Evolutionary conservation across 257 asterid species (phyloP).

Genomic region (Jaltomata sinuosa): DNA sequence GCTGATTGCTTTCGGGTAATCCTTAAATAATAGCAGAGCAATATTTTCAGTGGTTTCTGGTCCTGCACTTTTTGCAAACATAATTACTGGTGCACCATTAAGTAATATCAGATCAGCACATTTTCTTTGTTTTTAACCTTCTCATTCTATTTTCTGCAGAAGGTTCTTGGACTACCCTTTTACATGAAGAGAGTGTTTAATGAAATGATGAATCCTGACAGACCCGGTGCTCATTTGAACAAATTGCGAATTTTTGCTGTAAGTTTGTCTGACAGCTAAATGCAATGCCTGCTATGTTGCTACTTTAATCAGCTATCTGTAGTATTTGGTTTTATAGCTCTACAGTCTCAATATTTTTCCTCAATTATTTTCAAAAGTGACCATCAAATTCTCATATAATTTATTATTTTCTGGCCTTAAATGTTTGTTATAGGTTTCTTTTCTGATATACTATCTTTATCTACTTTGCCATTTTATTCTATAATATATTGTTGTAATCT

Average conservation of each 20-base stretch:
- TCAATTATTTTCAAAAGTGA: not conserved
- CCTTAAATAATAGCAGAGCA: not conserved
- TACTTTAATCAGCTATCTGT: not conserved
- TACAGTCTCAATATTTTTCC: not conserved
- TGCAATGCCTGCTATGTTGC: constrained; percentile 1
- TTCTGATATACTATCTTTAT: not conserved
- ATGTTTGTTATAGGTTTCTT: not conserved
- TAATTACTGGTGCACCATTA: not conserved
- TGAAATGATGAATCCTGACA: constrained; percentile 61
- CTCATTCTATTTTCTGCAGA: constrained; percentile 32
- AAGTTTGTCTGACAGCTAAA: constrained; percentile 27
- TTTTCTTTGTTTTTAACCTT: not conserved
- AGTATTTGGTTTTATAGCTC: not conserved
- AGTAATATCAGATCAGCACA: not conserved
- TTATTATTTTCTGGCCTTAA: not conserved
- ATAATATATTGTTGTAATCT: not conserved
- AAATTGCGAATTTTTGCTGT: constrained; percentile 61
- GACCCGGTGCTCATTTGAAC: constrained; percentile 49
- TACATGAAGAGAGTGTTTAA: constrained; percentile 44
- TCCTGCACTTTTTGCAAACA: not conserved
- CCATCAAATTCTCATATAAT: not conserved
- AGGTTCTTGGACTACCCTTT: constrained; percentile 41
- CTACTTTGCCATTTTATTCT: not conserved
- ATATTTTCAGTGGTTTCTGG: not conserved
- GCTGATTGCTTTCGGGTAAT: not conserved